A percentile compares a stretch with the other conserved stretches of the same genome.
These are phyloP conservation scores for Dactylis glomerata DNA, from an alignment of 176 grass and related monocot species.

Conservation along the genomic window DNA sequence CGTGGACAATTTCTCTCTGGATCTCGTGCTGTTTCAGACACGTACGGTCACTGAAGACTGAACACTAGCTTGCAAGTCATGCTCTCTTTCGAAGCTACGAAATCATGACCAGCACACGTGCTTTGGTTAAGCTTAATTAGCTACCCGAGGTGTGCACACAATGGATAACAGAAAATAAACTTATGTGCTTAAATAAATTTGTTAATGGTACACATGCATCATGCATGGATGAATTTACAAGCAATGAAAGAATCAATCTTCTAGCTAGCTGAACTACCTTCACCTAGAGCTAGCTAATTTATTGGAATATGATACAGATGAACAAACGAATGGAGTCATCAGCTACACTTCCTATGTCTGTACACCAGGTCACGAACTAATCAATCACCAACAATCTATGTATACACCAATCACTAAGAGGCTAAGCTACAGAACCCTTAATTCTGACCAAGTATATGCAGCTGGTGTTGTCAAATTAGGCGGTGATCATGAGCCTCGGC, in stretches of 20 bases:
- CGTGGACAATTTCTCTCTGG: not conserved
- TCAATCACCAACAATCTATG: not conserved
- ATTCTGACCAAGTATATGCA: not conserved
- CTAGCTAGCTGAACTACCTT: not conserved
- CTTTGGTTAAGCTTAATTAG: not conserved
- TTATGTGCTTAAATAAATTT: not conserved
- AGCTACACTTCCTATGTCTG: not conserved
- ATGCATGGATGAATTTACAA: not conserved
- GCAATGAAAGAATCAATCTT: conserved; percentile 33
- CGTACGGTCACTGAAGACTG: conserved; percentile 1
- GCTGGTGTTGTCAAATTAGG: not conserved
- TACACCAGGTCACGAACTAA: conserved; percentile 12
- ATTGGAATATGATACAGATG: not conserved
- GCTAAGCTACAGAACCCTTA: not conserved
- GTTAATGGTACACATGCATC: not conserved
- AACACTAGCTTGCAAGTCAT: conserved; percentile 3
- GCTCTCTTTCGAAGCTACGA: not conserved
- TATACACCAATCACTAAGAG: not conserved
- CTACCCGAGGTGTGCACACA: conserved; percentile 23
- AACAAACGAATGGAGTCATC: conserved; percentile 11
- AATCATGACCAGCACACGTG: not conserved
- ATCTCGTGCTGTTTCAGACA: not conserved
- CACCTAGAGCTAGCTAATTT: not conserved
- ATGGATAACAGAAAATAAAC: not conserved
- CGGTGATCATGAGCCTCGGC: conserved; percentile 63